These are phyloP conservation scores for Plasmodium fragile DNA, from an alignment of 169 alveolate species.

Conservation along the genomic window DNA sequence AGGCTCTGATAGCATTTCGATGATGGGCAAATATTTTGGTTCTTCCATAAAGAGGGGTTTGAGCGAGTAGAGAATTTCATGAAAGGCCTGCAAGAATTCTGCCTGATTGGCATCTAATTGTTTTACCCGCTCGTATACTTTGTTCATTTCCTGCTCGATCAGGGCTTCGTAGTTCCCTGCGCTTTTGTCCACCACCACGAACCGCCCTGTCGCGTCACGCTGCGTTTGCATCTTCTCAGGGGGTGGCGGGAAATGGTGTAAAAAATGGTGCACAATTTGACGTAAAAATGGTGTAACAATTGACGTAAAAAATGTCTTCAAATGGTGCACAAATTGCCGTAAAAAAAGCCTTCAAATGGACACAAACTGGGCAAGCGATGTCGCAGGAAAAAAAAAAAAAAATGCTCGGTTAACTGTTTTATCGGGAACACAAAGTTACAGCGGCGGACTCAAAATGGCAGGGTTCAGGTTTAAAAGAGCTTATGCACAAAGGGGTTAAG, in stretches of 20 bases:
- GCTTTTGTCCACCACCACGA: constrained; percentile 24
- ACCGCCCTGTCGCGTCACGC: constrained; percentile 53
- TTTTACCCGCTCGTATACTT: constrained; percentile 60
- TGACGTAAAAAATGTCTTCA: too few relatives aligned
- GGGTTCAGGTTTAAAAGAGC: not conserved
- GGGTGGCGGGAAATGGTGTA: not conserved
- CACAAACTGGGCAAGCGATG: not conserved
- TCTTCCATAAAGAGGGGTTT: constrained; percentile 81
- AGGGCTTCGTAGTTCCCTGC: constrained; percentile 37
- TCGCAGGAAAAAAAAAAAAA: not conserved
- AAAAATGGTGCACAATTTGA: not conserved
- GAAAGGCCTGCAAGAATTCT: constrained; percentile 83
- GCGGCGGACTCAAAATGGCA: not conserved
- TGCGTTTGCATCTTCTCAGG: not conserved
- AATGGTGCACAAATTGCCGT: too few relatives aligned
- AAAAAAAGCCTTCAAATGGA: too few relatives aligned
- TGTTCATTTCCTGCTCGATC: constrained; percentile 63
- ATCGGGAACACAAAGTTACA: not conserved
- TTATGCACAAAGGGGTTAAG: not conserved
- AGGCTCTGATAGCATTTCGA: constrained; percentile 85
- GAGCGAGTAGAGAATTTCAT: constrained; percentile 78
- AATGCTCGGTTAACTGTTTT: not conserved
- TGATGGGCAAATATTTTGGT: constrained; percentile 80
- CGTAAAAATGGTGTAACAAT: not conserved
- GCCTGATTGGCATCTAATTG: constrained; percentile 71